Percentiles rank a stretch among this genome's conserved stretches.
Conservation (phyloP, 495 filamentous ascomycete genomes). For the Pyrenula massariospora region DNA sequence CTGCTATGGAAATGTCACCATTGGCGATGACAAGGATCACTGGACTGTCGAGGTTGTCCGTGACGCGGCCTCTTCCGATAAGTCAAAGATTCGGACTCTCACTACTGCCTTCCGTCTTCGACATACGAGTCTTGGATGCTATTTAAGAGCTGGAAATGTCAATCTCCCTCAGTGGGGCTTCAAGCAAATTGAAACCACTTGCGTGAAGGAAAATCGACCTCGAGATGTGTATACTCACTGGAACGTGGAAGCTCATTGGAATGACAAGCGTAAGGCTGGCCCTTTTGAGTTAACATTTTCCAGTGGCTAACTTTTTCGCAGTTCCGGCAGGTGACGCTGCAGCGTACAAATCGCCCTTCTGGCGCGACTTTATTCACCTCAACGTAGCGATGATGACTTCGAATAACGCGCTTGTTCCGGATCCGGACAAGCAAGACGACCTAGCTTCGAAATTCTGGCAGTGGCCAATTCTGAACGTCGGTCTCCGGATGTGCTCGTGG, state of each 20-base stretch:
- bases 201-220: slow-evolving; percentile 86
- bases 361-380: slow-evolving; percentile 91
- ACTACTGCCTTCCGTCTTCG: slow-evolving; percentile 87
- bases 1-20: slow-evolving; percentile 88
- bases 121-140: slow-evolving; percentile 77
- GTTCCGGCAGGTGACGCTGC: slow-evolving; percentile 85
- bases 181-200: slow-evolving; percentile 98
- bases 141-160: slow-evolving; percentile 87
- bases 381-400: slow-evolving; percentile 99
- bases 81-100: slow-evolving; percentile 77
- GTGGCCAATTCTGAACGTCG: slow-evolving; percentile 92
- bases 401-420: slow-evolving; percentile 94
- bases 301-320: slow-evolving; percentile 18
- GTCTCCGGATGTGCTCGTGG: slow-evolving; percentile 97
- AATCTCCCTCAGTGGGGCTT: slow-evolving; percentile 99
- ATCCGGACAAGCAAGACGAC: slow-evolving; percentile 98
- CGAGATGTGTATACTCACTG: slow-evolving; percentile 93
- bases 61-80: slow-evolving; percentile 77
- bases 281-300: slow-evolving; percentile 8
- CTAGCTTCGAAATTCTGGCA: slow-evolving; percentile 96
- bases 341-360: slow-evolving; percentile 90
- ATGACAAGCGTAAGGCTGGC: slow-evolving; percentile 90
- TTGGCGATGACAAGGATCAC: slow-evolving; percentile 97
- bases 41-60: slow-evolving; percentile 88
- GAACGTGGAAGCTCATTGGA: slow-evolving; percentile 93